Conservation (phyloP, 768 basidiomycete species). For the Paxillus involutus region DNA sequence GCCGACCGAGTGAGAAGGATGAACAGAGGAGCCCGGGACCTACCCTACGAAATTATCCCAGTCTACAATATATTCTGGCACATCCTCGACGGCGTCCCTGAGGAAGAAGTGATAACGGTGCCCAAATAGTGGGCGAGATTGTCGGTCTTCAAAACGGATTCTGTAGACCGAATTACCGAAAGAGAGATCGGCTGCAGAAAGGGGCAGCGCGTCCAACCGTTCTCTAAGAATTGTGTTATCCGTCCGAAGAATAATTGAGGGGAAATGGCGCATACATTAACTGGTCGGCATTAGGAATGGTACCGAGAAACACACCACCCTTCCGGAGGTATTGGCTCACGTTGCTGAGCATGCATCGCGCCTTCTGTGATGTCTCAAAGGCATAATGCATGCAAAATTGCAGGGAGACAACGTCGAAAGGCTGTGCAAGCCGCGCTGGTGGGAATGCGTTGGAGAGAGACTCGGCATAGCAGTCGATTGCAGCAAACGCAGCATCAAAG, state of each 20-base stretch:
- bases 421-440: slow-evolving; percentile 54
- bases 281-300: slow-evolving; percentile 86
- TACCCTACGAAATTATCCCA: slow-evolving; percentile 93
- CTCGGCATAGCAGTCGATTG: slow-evolving; percentile 86
- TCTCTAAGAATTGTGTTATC: slow-evolving; percentile 44
- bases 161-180: slow-evolving; percentile 93
- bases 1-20: background rate
- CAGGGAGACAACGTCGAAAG: slow-evolving; percentile 96
- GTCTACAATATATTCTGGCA: slow-evolving; percentile 95
- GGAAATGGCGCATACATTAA: slow-evolving; percentile 62
- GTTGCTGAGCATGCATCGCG: slow-evolving; percentile 90
- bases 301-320: slow-evolving; percentile 96
- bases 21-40: slow-evolving; percentile 20
- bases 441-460: slow-evolving; percentile 70
- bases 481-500: slow-evolving; percentile 80
- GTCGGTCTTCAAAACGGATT: slow-evolving; percentile 80
- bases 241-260: slow-evolving; percentile 2
- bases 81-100: slow-evolving; percentile 93
- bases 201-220: slow-evolving; percentile 68
- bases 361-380: slow-evolving; percentile 87
- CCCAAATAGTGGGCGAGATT: slow-evolving; percentile 67
- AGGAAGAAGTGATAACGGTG: slow-evolving; percentile 95
- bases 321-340: slow-evolving; percentile 74
- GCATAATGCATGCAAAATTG: slow-evolving; percentile 99
- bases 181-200: slow-evolving; percentile 63